These are phyloP conservation scores for Penstemon eatonii DNA, from an alignment of 257 asterid genomes.

Conservation along the genomic window DNA sequence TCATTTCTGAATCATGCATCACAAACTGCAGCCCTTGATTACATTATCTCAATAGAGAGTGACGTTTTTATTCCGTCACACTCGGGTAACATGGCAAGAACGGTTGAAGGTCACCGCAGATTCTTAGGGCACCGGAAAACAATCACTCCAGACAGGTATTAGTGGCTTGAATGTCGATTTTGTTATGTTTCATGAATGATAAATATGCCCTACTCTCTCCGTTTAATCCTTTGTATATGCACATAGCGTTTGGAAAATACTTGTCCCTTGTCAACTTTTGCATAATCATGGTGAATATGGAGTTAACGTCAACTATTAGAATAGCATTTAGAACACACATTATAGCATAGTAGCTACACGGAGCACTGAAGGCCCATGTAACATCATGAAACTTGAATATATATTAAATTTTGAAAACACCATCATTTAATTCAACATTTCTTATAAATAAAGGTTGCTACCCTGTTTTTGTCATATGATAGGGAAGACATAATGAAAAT, in stretches of 20 bases:
- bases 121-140: constrained; percentile 80
- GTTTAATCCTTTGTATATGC: background rate
- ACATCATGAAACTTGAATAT: background rate
- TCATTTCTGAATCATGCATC: constrained; percentile 72
- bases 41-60: constrained; percentile 74
- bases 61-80: constrained; percentile 89
- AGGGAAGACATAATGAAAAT: background rate
- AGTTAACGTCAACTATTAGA: background rate
- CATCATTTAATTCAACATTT: background rate
- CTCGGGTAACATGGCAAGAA: constrained; percentile 94
- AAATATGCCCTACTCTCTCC: background rate
- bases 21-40: constrained; percentile 92
- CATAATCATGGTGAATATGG: background rate
- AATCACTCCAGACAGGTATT: constrained; percentile 83
- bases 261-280: background rate
- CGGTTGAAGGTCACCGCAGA: constrained; percentile 94
- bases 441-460: background rate
- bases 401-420: background rate
- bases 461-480: background rate
- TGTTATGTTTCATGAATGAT: constrained; percentile 15
- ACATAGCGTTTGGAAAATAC: too few relatives aligned
- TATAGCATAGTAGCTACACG: background rate
- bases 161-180: constrained; percentile 12
- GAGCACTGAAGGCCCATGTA: background rate
- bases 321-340: background rate